Evolutionary conservation across 805 yeast species (phyloP).

Genomic region (Pichia paraexigua): DNA sequence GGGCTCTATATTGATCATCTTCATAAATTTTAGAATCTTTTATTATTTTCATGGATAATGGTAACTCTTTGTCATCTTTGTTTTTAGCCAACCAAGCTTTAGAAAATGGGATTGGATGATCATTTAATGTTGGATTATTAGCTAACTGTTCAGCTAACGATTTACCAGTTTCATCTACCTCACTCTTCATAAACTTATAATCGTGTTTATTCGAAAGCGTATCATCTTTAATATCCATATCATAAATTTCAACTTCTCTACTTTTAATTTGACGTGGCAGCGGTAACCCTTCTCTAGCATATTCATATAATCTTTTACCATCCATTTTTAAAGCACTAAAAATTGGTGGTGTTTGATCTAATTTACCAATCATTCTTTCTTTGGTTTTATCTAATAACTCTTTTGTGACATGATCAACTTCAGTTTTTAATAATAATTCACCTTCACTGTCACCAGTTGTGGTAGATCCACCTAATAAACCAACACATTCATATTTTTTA

Average conservation of each 20-base stretch:
- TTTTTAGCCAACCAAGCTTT: constrained; percentile 43
- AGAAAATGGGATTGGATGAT: constrained; percentile 54
- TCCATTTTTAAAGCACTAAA: constrained; percentile 90
- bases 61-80: constrained; percentile 23
- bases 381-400: constrained; percentile 44
- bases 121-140: constrained; percentile 50
- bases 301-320: constrained; percentile 90
- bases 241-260: constrained; percentile 57
- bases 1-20: constrained; percentile 44
- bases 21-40: constrained; percentile 27
- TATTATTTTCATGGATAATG: constrained; percentile 34
- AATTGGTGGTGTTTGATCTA: constrained; percentile 90
- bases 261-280: constrained; percentile 78
- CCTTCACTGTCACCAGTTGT: constrained; percentile 95
- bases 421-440: constrained; percentile 53
- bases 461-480: constrained; percentile 81
- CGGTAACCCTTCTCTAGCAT: constrained; percentile 82
- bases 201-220: constrained; percentile 48
- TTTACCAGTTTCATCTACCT: constrained; percentile 40
- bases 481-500: constrained; percentile 77
- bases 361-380: constrained; percentile 66
- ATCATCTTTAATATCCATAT: constrained; percentile 45
- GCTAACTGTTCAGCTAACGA: constrained; percentile 32
- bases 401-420: constrained; percentile 47
- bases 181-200: constrained; percentile 39